These are phyloP conservation scores for Blyttiomyces sp. DNA, from an alignment of 371 early-diverging fungal species.

Conservation along the genomic window DNA sequence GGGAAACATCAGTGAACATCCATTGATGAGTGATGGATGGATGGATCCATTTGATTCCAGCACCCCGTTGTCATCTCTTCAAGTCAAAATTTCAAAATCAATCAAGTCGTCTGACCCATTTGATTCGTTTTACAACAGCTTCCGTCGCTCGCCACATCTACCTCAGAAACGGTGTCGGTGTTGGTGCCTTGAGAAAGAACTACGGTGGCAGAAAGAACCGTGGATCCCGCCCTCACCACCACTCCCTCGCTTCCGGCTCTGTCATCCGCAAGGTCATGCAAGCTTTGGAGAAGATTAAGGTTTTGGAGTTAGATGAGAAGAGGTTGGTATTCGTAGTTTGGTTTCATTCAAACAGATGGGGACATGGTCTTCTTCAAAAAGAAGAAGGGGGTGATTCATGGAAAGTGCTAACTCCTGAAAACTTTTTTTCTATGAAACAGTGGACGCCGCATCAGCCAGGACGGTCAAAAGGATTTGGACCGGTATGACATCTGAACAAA, in stretches of 20 bases:
- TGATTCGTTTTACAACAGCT: conserved; percentile 52
- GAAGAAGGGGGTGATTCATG: too few relatives aligned
- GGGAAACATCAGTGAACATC: too few relatives aligned
- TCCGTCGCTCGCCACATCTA: conserved; percentile 97
- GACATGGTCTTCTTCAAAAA: too few relatives aligned
- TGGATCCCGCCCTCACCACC: conserved; percentile 91
- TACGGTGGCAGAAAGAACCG: conserved; percentile 92
- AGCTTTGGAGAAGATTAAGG: conserved; percentile 95
- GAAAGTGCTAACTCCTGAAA: too few relatives aligned
- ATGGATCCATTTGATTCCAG: too few relatives aligned
- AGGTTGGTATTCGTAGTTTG: conserved; percentile 56
- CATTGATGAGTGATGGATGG: too few relatives aligned
- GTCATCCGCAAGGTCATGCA: conserved; percentile 94
- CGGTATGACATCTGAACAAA: too few relatives aligned
- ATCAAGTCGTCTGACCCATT: not conserved
- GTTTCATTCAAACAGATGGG: not conserved
- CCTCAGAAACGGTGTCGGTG: conserved; percentile 90
- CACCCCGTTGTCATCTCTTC: too few relatives aligned
- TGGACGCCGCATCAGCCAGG: conserved; percentile 52
- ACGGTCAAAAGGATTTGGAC: conserved; percentile 63
- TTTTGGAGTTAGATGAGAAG: conserved; percentile 87
- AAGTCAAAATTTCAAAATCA: not conserved
- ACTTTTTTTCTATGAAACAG: too few relatives aligned
- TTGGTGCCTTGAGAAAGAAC: conserved; percentile 90
- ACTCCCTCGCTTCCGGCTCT: conserved; percentile 84